Evolutionary conservation across 1,139 yeast genomes (phyloP), one percentile per base, ranked within the genome.

Genomic region (Magnusiomyces tetraspermus): DNA sequence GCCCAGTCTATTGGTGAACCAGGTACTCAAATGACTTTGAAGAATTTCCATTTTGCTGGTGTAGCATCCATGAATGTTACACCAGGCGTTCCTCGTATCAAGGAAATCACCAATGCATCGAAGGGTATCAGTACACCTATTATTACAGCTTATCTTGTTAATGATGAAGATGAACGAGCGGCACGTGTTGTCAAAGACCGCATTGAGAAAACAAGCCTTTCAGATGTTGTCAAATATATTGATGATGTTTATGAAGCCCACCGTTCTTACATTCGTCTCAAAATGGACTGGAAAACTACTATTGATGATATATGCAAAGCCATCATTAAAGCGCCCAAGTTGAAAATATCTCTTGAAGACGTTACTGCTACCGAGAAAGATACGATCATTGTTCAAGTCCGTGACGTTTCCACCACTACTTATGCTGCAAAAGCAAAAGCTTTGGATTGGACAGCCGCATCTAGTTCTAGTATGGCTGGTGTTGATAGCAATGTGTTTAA

Each of bases 1-100:
- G 98, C 98, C 0, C 98, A 92, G 66, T 87, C 96, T 37, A 92
- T 92, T 73, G 98, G 98, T 72, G 98, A 92, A 66, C 98, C 98
- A 11, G 98, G 98, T 71, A 92, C 98, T 0, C 98, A 92, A 71
- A 92, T 92, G 98, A 92, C 98, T 10, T 77, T 92, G 71, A 92
- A 92, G 72, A 92, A 98, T 65, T 92, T 92, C 87, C 98, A 92
- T 75, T 92, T 92, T 76, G 98, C 98, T 63, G 98, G 98, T 76
- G 98, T 92, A 55, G 98, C 98, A 33, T 86, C 96, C 49, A 92
- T 92, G 98, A 92, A 92, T 74, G 96, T 92, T 60, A 92, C 98
- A 0, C 78, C 92, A 61, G 98, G 98, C 79, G 98, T 92, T 48
- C 98, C 98, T 42, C 96, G 98, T 78, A 92, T 92, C 66, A 92